Evolutionary conservation across 495 filamentous ascomycete genomes (phyloP), one percentile per base, ranked within the genome.

Genomic region (Sporormia fimetaria): DNA sequence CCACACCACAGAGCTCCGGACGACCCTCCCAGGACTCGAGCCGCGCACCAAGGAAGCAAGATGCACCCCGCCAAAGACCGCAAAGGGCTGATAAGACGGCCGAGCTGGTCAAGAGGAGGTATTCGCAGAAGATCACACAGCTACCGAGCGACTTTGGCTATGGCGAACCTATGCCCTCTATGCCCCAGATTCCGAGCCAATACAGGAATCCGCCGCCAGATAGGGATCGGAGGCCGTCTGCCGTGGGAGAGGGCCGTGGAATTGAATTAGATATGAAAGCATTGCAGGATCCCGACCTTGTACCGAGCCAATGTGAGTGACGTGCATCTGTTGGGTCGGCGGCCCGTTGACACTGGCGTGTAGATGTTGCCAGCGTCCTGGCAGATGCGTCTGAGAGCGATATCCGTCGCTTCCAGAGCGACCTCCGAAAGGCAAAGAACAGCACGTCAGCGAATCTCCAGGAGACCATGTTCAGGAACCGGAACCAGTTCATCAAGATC

Each of bases 401-500:
- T 46, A 93, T 99, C 37, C 75, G 75, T 26, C 76, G 86, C 26
- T 99, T 79, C 58, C 83, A 93, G 52, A 56, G 66, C 28, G 74
- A 72, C 8, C 66, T 99, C 23, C 73, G 75, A 46, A 84, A 84
- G 54, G 67, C 88, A 33, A 85, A 87, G 55, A 78, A 76, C 47
- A 74, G 83, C 24, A 87, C 86, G 1, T 86, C 87, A 2, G 76
- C 76, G 21, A 86, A 96, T 54, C 69, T 99, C 7, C 92, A 96
- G 55, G 82, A 92, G 53, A 99, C 86, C 66, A 85, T 99, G 22
- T 94, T 88, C 61, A 87, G 95, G 56, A 99, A 99, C 61, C 78
- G 90, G 31, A 94, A 87, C 0, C 88, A 96, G 54, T 99, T 99
- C 62, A 94, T 99, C 67, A 88, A 92, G 54, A 96, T 99, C 61